Conservation (phyloP, 2,329 filamentous ascomycete genomes). For the Pseudonectria buxi region DNA sequence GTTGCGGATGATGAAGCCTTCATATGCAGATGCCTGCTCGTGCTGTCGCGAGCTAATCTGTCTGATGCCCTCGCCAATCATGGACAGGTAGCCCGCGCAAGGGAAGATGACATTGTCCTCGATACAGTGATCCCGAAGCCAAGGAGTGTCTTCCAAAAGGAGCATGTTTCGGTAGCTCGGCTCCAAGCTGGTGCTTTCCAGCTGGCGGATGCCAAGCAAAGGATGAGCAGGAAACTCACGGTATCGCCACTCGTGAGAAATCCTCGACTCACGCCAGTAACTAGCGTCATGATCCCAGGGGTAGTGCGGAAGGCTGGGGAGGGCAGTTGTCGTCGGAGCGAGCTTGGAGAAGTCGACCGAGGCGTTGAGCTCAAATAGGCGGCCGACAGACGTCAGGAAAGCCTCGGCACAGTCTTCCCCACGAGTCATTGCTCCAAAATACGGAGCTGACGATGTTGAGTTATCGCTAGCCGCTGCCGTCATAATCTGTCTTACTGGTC, state of each 20-base stretch:
- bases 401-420: constrained; percentile 7
- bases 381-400: constrained; percentile 20
- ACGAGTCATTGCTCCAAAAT: constrained; percentile 10
- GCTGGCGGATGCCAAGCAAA: constrained; percentile 19
- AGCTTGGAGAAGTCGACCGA: constrained; percentile 8
- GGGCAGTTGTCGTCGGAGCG: constrained; percentile 3
- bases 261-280: constrained; percentile 27
- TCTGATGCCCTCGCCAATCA: constrained; percentile 20
- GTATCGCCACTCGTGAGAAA: constrained; percentile 25
- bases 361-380: constrained; percentile 10
- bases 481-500: constrained; percentile 19
- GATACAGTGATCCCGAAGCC: constrained; percentile 38
- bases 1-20: constrained; percentile 21
- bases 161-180: constrained; percentile 18
- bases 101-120: constrained; percentile 36
- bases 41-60: too few relatives aligned
- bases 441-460: too few relatives aligned
- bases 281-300: constrained; percentile 30
- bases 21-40: too few relatives aligned
- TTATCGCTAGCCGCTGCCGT: constrained; percentile 1
- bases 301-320: constrained; percentile 29
- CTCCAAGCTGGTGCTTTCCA: constrained; percentile 9
- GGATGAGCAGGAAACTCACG: constrained; percentile 30
- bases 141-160: constrained; percentile 22
- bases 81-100: constrained; percentile 29